These are phyloP conservation scores for Ceratobasidium sp. DNA, from an alignment of 1,284 basidiomycete genomes.

Conservation along the genomic window DNA sequence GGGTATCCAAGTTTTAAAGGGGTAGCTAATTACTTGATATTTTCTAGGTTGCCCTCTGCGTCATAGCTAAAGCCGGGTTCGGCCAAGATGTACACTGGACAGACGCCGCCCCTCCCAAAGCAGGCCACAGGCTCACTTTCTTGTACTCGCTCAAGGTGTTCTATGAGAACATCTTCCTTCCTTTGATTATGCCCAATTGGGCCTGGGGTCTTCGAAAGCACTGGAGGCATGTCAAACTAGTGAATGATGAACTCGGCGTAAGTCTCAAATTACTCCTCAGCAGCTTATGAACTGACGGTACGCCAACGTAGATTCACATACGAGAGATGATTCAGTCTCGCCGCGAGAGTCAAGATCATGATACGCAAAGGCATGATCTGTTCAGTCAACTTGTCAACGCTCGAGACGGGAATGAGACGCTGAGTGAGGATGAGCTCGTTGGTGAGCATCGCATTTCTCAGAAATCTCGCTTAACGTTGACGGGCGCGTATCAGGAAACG, in stretches of 20 bases:
- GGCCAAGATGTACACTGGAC: constrained; percentile 44
- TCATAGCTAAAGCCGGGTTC: constrained; percentile 44
- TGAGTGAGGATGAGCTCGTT: constrained; percentile 63
- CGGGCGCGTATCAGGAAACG: constrained; percentile 58
- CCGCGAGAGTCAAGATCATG: constrained; percentile 51
- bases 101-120: constrained; percentile 54
- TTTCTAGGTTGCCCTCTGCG: constrained; percentile 40
- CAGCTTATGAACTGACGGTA: not conserved
- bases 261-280: constrained; percentile 39
- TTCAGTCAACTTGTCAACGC: constrained; percentile 66
- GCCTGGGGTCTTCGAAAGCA: constrained; percentile 52
- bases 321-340: constrained; percentile 66
- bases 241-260: constrained; percentile 64
- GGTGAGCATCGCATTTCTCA: constrained; percentile 53
- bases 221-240: constrained; percentile 55
- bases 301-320: constrained; percentile 60
- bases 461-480: not conserved
- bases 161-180: constrained; percentile 58
- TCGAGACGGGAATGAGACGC: constrained; percentile 56
- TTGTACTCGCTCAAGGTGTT: constrained; percentile 65
- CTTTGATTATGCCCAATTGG: constrained; percentile 61
- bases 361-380: constrained; percentile 61
- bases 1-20: no score
- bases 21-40: constrained; percentile 58
- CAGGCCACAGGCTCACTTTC: constrained; percentile 66